Conservation (phyloP, 768 basidiomycete species). For the Hydnomerulius pinastri region DNA sequence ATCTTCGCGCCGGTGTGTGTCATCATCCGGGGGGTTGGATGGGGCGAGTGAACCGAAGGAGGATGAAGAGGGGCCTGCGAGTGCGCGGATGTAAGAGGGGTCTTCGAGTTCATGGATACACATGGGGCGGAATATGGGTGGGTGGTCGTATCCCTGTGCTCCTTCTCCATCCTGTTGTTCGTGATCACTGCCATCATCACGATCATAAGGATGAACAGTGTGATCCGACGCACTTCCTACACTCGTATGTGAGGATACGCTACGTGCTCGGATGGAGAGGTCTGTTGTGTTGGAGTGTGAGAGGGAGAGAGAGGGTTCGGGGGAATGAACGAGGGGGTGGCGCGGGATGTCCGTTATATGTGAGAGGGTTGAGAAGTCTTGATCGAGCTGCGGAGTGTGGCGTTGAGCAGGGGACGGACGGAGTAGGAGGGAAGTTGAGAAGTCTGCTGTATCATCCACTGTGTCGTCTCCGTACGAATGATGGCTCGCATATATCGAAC, state of each 20-base stretch:
- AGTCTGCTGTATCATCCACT: slow-evolving; percentile 12
- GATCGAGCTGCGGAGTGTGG: neutral
- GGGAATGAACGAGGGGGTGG: slow-evolving; percentile 34
- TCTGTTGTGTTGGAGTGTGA: slow-evolving; percentile 38
- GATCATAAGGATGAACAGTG: slow-evolving; percentile 19
- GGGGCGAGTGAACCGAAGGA: slow-evolving; percentile 1
- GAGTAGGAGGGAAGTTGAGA: slow-evolving; percentile 30
- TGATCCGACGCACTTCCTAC: slow-evolving; percentile 17
- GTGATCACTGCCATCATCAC: slow-evolving; percentile 27
- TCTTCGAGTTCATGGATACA: slow-evolving; percentile 61
- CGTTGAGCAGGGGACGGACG: slow-evolving; percentile 16
- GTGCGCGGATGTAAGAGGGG: slow-evolving; percentile 27
- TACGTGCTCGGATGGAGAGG: slow-evolving; percentile 30
- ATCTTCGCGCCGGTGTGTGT: neutral
- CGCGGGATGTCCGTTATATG: slow-evolving; percentile 32
- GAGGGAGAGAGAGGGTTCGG: slow-evolving; percentile 31
- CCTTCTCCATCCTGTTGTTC: slow-evolving; percentile 32
- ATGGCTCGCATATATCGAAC: slow-evolving; percentile 19
- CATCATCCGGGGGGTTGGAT: neutral
- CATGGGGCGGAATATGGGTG: slow-evolving; percentile 31
- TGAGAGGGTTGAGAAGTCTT: slow-evolving; percentile 16
- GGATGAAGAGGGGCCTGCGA: slow-evolving; percentile 7
- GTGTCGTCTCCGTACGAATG: slow-evolving; percentile 23
- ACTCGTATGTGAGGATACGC: slow-evolving; percentile 26
- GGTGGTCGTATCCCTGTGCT: slow-evolving; percentile 27